Percentiles rank a stretch among this genome's conserved stretches.
phyloP scores from a whole-genome alignment of 2,329 filamentous ascomycete genomes.

The Cercospora sesami region DNA sequence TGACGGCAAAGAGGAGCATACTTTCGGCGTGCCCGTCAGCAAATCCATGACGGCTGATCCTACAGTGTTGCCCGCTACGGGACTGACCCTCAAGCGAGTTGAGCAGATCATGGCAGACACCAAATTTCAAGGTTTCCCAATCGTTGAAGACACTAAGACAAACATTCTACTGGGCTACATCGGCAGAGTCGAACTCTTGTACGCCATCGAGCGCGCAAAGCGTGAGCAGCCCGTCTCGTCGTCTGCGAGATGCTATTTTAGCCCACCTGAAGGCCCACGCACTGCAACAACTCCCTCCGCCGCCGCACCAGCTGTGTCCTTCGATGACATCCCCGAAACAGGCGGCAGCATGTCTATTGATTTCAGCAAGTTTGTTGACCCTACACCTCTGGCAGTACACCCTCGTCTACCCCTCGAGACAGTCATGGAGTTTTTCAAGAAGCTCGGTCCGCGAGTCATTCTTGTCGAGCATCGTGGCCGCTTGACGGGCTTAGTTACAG shows the following conservation, averaged over 20 bases:
- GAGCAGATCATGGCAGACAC: conserved; percentile 75
- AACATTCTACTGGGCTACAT: conserved; percentile 87
- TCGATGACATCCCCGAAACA: conserved; percentile 59
- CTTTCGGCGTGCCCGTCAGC: conserved; percentile 90
- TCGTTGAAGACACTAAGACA: conserved; percentile 71
- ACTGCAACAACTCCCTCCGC: conserved; percentile 38
- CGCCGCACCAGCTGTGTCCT: conserved; percentile 47
- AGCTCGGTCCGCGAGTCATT: conserved; percentile 92
- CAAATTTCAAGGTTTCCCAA: conserved; percentile 87
- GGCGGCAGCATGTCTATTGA: conserved; percentile 63
- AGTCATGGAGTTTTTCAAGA: conserved; percentile 97
- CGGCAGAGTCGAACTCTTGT: conserved; percentile 84
- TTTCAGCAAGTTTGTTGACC: conserved; percentile 83
- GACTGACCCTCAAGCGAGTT: conserved; percentile 72
- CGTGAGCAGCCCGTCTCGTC: conserved; percentile 66
- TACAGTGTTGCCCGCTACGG: conserved; percentile 70
- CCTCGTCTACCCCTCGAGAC: conserved; percentile 90
- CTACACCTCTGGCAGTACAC: conserved; percentile 86
- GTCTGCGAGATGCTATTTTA: conserved; percentile 73
- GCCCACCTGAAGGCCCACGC: conserved; percentile 41
- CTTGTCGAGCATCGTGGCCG: conserved; percentile 86
- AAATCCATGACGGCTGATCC: conserved; percentile 75
- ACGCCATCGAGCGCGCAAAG: conserved; percentile 79
- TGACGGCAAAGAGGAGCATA: conserved; percentile 96
- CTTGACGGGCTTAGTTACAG: conserved; percentile 82